Evolutionary conservation across 148 eudicot species (phyloP).

Genomic region (Heliamphora exappendiculata): DNA sequence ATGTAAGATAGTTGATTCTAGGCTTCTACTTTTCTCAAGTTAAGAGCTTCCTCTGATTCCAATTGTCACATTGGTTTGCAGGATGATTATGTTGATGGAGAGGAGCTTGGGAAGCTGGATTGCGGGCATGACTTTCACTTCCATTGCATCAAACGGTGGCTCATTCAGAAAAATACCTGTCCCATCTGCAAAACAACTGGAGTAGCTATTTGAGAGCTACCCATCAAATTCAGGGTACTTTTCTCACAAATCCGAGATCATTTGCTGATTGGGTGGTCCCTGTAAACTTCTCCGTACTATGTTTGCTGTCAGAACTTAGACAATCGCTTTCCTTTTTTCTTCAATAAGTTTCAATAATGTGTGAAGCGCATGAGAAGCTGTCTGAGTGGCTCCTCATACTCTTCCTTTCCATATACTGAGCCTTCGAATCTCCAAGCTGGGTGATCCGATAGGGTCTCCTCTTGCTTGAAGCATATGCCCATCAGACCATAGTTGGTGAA

Average conservation of each 20-base stretch:
- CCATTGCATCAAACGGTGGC: conserved; percentile 1
- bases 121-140: not conserved
- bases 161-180: conserved; percentile 48
- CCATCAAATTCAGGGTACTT: not conserved
- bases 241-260: not conserved
- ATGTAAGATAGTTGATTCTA: no score
- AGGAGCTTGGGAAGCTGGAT: not conserved
- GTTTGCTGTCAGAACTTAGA: not conserved
- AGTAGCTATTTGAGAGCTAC: not conserved
- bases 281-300: not conserved
- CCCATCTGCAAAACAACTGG: conserved; percentile 65
- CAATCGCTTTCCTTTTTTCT: not conserved
- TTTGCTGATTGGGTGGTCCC: not conserved
- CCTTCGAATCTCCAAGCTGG: no score
- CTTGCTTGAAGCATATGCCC: no score
- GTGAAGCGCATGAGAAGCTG: no score
- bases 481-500: no score
- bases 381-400: no score
- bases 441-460: no score
- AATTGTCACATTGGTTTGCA: not conserved
- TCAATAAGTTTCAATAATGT: no score
- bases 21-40: not conserved
- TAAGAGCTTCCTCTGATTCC: not conserved
- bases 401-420: no score
- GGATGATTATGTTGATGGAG: not conserved